phyloP scores from a whole-genome alignment of 2,329 filamentous ascomycete species.

The Hypoxylon sp. region DNA sequence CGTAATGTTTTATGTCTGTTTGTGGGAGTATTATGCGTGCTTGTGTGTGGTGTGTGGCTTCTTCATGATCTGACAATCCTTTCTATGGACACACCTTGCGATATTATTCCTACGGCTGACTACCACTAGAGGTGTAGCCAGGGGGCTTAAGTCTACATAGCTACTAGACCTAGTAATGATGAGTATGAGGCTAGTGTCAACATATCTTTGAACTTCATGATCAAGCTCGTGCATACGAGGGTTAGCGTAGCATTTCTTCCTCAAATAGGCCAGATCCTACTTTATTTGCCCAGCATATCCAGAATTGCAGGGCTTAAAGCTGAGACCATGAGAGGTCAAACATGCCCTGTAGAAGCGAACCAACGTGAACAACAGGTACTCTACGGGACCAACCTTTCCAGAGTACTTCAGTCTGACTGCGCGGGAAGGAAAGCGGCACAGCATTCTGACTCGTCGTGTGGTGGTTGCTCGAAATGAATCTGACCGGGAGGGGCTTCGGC shows the following conservation, averaged over 20 bases:
- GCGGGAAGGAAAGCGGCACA: slow-evolving; percentile 34
- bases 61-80: slow-evolving; percentile 41
- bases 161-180: slow-evolving; percentile 11
- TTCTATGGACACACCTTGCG: slow-evolving; percentile 33
- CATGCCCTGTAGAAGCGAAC: slow-evolving; percentile 4
- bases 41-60: slow-evolving; percentile 23
- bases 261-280: slow-evolving; percentile 19
- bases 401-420: slow-evolving; percentile 16
- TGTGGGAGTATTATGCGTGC: slow-evolving; percentile 40
- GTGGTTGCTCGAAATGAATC: slow-evolving; percentile 26
- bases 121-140: slow-evolving; percentile 7
- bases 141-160: slow-evolving; percentile 14
- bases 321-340: slow-evolving; percentile 15
- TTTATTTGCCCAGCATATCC: slow-evolving; percentile 13
- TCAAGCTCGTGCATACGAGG: slow-evolving; percentile 15
- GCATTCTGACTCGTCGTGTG: slow-evolving; percentile 25
- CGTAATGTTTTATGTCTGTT: slow-evolving; percentile 42
- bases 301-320: slow-evolving; percentile 14
- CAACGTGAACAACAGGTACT: slow-evolving; percentile 12
- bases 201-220: slow-evolving; percentile 32
- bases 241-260: slow-evolving; percentile 25
- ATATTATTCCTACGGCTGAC: slow-evolving; percentile 29
- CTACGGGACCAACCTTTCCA: slow-evolving; percentile 7
- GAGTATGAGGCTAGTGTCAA: slow-evolving; percentile 34
- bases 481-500: slow-evolving; percentile 28